These are phyloP conservation scores for Jamesozyma hellenica DNA, from an alignment of 805 yeast species.

Conservation along the genomic window DNA sequence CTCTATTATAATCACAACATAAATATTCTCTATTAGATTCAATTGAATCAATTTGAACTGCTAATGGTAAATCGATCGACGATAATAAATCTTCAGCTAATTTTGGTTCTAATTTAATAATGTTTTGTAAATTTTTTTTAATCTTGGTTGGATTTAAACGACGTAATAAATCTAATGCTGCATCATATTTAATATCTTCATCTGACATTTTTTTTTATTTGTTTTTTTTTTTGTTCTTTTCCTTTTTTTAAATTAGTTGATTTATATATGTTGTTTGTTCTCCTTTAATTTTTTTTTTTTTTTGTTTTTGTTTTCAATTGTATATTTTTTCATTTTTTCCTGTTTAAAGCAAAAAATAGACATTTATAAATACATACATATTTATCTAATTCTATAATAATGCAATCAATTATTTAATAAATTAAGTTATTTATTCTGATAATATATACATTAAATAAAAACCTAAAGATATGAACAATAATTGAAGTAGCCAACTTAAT, in stretches of 20 bases:
- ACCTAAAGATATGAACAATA: constrained; percentile 43
- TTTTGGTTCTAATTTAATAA: constrained; percentile 44
- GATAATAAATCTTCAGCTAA: constrained; percentile 81
- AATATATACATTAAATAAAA: constrained; percentile 44
- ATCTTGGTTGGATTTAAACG: constrained; percentile 63
- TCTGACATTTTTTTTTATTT: background rate
- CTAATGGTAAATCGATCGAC: constrained; percentile 77
- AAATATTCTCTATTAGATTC: constrained; percentile 49
- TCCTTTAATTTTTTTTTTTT: background rate
- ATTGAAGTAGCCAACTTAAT: constrained; percentile 36
- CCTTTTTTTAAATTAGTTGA: background rate
- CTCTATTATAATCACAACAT: constrained; percentile 91
- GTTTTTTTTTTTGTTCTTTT: too few species aligned
- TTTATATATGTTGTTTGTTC: background rate
- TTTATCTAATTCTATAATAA: too few species aligned
- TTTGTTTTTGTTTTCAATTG: background rate
- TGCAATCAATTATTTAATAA: too few species aligned
- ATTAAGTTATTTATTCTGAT: constrained; percentile 5
- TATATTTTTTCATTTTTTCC: background rate
- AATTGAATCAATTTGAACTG: constrained; percentile 24
- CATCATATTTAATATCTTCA: constrained; percentile 39
- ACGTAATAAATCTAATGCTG: constrained; percentile 67
- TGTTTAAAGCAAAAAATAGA: too few species aligned
- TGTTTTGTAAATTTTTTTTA: constrained; percentile 35
- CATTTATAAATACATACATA: too few species aligned